Evolutionary conservation across 2,329 filamentous ascomycete genomes (phyloP).

Genomic region (Phialemoniopsis sp.): DNA sequence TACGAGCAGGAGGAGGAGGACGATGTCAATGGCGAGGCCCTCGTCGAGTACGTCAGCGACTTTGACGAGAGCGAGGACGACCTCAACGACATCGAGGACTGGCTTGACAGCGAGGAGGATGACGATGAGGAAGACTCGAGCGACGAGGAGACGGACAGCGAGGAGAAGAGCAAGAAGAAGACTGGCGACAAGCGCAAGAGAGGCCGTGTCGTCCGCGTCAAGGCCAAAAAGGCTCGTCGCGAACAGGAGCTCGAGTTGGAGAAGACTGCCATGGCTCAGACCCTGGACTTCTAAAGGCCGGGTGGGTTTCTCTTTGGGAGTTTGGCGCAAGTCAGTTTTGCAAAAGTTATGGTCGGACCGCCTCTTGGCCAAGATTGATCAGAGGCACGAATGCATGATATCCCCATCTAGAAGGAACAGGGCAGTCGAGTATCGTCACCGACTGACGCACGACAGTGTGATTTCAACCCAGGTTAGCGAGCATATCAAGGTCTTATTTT

Average conservation of each 20-base stretch:
- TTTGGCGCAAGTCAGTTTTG: no score
- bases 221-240: constrained; percentile 45
- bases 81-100: constrained; percentile 81
- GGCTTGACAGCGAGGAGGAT: constrained; percentile 65
- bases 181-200: constrained; percentile 54
- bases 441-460: no score
- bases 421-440: not conserved
- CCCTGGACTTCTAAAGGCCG: no score
- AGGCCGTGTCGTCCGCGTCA: constrained; percentile 41
- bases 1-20: constrained; percentile 63
- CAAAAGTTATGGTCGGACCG: no score
- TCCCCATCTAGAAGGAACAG: not conserved
- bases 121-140: constrained; percentile 54
- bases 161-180: constrained; percentile 38
- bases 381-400: no score
- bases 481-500: no score
- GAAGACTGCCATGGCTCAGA: no score
- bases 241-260: no score
- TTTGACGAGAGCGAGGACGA: constrained; percentile 81
- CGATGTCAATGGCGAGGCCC: constrained; percentile 62
- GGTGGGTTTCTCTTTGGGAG: no score
- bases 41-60: constrained; percentile 89
- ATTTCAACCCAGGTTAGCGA: no score
- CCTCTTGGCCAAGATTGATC: no score
- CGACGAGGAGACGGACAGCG: constrained; percentile 52